Evolutionary conservation across 371 early-diverging fungal genomes (phyloP).

Genomic region (Saksenaea vasiformis): DNA sequence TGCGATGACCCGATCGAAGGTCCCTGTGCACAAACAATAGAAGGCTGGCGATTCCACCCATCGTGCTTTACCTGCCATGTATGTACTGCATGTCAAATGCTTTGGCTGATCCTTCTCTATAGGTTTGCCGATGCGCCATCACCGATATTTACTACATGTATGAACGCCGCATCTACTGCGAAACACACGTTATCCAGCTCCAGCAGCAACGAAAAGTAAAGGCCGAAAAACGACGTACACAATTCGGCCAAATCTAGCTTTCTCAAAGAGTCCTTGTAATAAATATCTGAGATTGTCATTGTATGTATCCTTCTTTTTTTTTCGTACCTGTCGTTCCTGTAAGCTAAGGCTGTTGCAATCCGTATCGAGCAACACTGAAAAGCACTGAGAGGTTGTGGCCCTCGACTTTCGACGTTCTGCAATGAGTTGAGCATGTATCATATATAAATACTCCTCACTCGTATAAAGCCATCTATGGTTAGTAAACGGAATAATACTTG

Average conservation of each 20-base stretch:
- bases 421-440: no score
- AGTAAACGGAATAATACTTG: no score
- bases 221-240: conserved; percentile 74
- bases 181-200: conserved; percentile 70
- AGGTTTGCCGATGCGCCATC: conserved; percentile 66
- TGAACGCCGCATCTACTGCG: conserved; percentile 77
- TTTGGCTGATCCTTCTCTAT: conserved; percentile 6
- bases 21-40: conserved; percentile 79
- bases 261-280: neutral
- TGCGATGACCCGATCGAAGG: conserved; percentile 86
- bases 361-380: no score
- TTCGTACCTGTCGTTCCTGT: no score
- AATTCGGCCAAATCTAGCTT: conserved; percentile 46
- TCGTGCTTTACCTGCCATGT: conserved; percentile 47
- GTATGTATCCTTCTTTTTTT: no score
- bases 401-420: no score
- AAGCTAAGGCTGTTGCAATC: no score
- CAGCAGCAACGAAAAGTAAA: conserved; percentile 64
- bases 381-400: no score
- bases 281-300: no score
- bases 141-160: conserved; percentile 81
- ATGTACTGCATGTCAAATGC: conserved; percentile 4
- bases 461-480: no score
- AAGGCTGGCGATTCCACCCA: conserved; percentile 60
- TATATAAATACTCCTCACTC: no score